Conservation (phyloP, 2,329 filamentous ascomycete genomes). For the Seiridium cupressi region DNA sequence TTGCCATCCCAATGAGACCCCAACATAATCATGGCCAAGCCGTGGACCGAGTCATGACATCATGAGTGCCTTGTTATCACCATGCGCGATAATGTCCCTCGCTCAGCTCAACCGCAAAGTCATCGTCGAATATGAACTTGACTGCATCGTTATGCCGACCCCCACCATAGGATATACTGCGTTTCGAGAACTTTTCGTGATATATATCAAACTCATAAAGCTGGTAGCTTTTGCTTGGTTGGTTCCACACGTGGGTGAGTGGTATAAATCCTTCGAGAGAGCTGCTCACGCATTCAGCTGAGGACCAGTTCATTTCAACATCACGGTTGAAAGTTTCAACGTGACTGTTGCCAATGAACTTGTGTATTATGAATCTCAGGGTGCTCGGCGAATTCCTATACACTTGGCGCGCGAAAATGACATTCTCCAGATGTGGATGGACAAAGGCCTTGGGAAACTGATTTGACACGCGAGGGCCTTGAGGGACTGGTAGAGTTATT, state of each 20-base stretch:
- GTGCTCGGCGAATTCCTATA: background rate
- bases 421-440: background rate
- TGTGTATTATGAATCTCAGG: background rate
- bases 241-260: background rate
- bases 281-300: background rate
- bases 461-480: background rate
- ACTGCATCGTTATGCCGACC: background rate
- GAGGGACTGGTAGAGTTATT: background rate
- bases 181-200: background rate
- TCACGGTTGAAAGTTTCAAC: background rate
- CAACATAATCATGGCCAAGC: too few relatives aligned
- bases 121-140: background rate
- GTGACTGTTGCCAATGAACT: background rate
- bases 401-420: background rate
- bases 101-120: constrained; percentile 2
- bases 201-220: background rate
- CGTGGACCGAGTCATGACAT: too few relatives aligned
- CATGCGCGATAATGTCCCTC: background rate
- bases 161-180: background rate
- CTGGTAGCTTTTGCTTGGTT: background rate
- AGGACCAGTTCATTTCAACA: background rate
- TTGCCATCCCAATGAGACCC: too few relatives aligned
- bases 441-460: background rate
- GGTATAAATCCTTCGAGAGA: background rate
- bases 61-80: background rate